phyloP scores from a whole-genome alignment of 2,329 filamentous ascomycete species.

The Phyllosticta paracitricarpa region DNA sequence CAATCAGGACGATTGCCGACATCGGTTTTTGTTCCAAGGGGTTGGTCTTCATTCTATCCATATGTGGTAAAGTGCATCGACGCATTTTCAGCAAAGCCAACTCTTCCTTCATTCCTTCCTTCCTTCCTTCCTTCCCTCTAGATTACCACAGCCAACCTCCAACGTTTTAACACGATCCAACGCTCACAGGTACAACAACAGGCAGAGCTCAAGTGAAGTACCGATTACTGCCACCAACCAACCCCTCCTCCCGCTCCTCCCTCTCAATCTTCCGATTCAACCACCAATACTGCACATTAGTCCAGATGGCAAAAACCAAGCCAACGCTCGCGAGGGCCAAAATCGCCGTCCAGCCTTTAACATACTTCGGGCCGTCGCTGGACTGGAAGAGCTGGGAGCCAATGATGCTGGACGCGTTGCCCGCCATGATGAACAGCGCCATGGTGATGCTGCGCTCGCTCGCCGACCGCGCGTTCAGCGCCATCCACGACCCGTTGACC shows the following conservation, averaged over 20 bases:
- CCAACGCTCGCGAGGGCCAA: conserved; percentile 7
- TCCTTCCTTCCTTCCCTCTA: no score
- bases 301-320: conserved; percentile 6
- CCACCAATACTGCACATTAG: conserved; percentile 14
- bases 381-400: conserved; percentile 15
- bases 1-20: no score
- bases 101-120: no score
- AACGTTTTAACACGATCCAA: background rate
- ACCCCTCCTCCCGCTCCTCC: background rate
- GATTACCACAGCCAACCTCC: background rate
- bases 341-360: conserved; percentile 13
- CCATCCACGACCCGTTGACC: conserved; percentile 16
- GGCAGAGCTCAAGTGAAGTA: background rate
- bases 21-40: no score
- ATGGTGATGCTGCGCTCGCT: conserved; percentile 15
- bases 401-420: conserved; percentile 15
- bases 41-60: no score
- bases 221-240: background rate
- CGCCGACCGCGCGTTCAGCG: conserved; percentile 14
- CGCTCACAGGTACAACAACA: background rate
- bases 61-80: no score
- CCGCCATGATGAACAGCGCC: conserved; percentile 16
- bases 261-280: conserved; percentile 9
- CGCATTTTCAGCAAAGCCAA: no score
- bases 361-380: conserved; percentile 12